Evolutionary conservation across 73 alveolate species (phyloP).

Genomic region (Paramecium sonneborni): DNA sequence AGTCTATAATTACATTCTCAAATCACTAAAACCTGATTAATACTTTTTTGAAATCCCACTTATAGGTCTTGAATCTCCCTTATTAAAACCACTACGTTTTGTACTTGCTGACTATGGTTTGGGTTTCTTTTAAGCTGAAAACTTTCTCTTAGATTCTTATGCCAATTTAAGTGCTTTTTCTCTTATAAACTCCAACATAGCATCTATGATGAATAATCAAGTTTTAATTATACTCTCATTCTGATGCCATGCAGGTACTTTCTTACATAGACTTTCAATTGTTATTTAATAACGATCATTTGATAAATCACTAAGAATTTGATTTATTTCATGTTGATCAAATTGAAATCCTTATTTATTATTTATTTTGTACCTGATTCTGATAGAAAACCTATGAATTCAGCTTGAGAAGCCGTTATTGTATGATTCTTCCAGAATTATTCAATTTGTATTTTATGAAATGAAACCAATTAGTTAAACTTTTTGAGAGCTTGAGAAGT

Average conservation of each 20-base stretch:
- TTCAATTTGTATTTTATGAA: constrained; percentile 48
- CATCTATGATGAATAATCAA: not conserved
- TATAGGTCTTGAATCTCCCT: constrained; percentile 1
- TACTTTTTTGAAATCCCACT: constrained; percentile 35
- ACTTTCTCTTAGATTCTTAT: constrained; percentile 6
- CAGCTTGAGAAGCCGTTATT: not conserved
- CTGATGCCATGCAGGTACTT: constrained; percentile 53
- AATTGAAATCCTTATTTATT: constrained; percentile 29
- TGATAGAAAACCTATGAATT: not conserved
- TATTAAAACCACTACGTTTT: not conserved
- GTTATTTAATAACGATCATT: not conserved
- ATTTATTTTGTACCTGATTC: not conserved
- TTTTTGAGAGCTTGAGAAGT: constrained; percentile 5
- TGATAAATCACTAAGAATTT: not conserved
- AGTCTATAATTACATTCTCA: not conserved
- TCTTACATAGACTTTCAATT: constrained; percentile 38
- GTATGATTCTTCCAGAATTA: constrained; percentile 37
- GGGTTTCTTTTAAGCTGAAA: constrained; percentile 18
- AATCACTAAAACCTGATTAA: constrained; percentile 40
- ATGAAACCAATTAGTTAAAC: constrained; percentile 45
- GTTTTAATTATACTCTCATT: not conserved
- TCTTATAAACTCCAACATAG: constrained; percentile 36
- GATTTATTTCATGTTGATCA: not conserved
- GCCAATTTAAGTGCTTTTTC: constrained; percentile 52
- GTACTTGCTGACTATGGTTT: constrained; percentile 42